Conservation (phyloP, 108 stramenopile species). For the Fragilariopsis cylindrus region DNA sequence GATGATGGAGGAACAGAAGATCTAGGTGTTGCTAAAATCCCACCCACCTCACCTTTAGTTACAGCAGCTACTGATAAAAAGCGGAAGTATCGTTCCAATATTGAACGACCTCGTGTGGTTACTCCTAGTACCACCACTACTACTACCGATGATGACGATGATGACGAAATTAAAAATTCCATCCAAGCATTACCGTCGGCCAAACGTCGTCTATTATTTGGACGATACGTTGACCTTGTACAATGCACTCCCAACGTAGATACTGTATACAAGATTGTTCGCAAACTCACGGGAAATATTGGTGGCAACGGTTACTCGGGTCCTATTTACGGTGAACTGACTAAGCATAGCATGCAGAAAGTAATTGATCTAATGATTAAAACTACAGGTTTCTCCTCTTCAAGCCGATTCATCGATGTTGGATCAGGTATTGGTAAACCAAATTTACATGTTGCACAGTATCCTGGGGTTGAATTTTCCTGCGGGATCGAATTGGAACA, state of each 20-base stretch:
- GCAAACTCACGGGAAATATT: slow-evolving; percentile 81
- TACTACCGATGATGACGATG: background rate
- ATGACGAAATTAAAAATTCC: background rate
- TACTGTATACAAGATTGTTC: slow-evolving; percentile 61
- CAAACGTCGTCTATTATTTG: slow-evolving; percentile 46
- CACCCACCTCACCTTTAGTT: background rate
- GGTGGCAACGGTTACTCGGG: slow-evolving; percentile 89
- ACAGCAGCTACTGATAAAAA: background rate
- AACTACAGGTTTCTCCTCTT: slow-evolving; percentile 62
- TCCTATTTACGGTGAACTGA: slow-evolving; percentile 95
- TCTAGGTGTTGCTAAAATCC: background rate
- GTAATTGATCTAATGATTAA: slow-evolving; percentile 82
- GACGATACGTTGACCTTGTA: slow-evolving; percentile 38
- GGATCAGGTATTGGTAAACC: slow-evolving; percentile 98
- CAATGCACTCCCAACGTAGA: slow-evolving; percentile 47
- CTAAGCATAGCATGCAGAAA: slow-evolving; percentile 89
- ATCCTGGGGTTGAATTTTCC: slow-evolving; percentile 85
- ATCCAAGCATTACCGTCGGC: slow-evolving; percentile 20
- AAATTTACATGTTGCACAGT: slow-evolving; percentile 92
- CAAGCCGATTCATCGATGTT: slow-evolving; percentile 95
- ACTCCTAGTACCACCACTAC: slow-evolving; percentile 5
- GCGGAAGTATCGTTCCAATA: background rate
- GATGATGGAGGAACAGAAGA: background rate
- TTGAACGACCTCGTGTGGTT: background rate
- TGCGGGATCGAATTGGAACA: slow-evolving; percentile 93